Evolutionary conservation across 2,329 filamentous ascomycete genomes (phyloP).

Genomic region (Eutypa lata): DNA sequence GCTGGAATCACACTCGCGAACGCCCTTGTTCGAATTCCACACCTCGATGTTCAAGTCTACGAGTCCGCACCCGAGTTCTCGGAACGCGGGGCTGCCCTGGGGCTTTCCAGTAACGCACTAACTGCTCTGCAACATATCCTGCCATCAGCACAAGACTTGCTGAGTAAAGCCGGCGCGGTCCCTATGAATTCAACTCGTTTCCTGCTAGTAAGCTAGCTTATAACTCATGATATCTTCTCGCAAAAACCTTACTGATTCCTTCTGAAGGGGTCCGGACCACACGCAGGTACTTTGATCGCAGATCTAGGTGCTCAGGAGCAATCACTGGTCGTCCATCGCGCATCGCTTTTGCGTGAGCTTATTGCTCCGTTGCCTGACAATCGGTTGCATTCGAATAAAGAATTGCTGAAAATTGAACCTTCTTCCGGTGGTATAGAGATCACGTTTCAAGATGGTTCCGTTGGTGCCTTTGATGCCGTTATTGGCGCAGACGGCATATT

Average conservation of each 20-base stretch:
- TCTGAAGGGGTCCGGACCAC: not conserved
- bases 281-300: not conserved
- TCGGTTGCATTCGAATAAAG: not conserved
- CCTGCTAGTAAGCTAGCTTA: not conserved
- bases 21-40: not conserved
- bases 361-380: not conserved
- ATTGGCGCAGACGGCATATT: not conserved
- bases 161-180: not conserved
- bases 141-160: not conserved
- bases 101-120: not conserved
- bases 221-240: not conserved
- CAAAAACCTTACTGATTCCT: not conserved
- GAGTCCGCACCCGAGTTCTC: not conserved
- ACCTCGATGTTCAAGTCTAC: not conserved
- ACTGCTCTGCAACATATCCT: not conserved
- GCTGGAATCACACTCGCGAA: not conserved
- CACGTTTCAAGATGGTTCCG: not conserved
- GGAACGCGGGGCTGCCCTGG: not conserved
- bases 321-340: not conserved
- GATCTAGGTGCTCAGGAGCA: not conserved
- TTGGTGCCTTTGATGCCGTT: not conserved
- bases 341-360: not conserved
- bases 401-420: not conserved
- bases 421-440: not conserved
- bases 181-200: not conserved